phyloP scores from a whole-genome alignment of 306 rosid genomes.

The Dryas octopetala region DNA sequence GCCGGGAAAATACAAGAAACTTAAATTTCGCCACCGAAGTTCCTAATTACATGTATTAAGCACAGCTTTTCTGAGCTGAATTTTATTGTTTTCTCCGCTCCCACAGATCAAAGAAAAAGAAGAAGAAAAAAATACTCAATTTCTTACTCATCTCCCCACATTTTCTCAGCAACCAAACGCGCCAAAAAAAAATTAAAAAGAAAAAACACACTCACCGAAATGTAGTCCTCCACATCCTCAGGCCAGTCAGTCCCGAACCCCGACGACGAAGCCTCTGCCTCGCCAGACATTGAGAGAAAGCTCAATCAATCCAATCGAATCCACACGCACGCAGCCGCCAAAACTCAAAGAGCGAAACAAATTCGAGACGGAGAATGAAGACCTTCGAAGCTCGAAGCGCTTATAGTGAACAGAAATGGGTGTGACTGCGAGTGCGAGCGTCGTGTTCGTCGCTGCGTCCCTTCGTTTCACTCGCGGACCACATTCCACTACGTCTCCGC shows the following conservation, averaged over 20 bases:
- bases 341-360: background rate
- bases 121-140: background rate
- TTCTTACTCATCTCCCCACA: conserved; percentile 4
- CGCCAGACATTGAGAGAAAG: conserved; percentile 45
- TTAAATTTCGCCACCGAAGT: background rate
- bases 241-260: conserved; percentile 36
- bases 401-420: conserved; percentile 7
- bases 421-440: conserved; percentile 12
- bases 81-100: conserved; percentile 9
- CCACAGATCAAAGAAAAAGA: background rate
- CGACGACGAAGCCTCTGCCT: conserved; percentile 24
- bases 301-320: conserved; percentile 4
- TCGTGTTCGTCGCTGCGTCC: conserved; percentile 66
- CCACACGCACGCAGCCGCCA: background rate
- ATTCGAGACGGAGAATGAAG: background rate
- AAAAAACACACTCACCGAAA: conserved; percentile 44
- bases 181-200: background rate
- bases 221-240: conserved; percentile 70
- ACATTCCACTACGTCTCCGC: conserved; percentile 42
- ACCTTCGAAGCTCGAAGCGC: background rate
- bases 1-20: background rate
- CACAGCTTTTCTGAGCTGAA: background rate
- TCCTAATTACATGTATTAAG: background rate
- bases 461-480: conserved; percentile 60
- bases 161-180: conserved; percentile 13